Base-by-base conservation (phyloP, 441 rosid species). In the Hura crepitans region DNA sequence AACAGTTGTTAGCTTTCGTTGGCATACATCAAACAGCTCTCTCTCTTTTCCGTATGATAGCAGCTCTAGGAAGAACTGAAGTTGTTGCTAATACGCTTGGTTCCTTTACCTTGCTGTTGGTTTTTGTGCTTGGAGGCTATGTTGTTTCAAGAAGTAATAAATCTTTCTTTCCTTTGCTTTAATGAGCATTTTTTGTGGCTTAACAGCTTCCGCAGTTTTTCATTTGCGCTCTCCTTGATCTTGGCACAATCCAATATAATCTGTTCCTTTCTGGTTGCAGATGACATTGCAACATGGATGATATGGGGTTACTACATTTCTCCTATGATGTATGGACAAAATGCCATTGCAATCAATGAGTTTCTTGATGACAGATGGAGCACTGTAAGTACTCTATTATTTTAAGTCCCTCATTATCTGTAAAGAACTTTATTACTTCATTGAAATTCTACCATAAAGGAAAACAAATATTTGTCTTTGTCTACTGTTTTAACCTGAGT, bases 271-370 rank as follows among this genome's bases (percentile, higher is more conserved):
- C 31, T 23, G 9, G 62, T 1, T 72, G 39, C 81, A 93, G 97
- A 88, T 77, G 91, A 91, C 75, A 84, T 91, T 60, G 71, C 76
- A 1, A 68, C 89, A 17, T 89, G 90, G 90, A 73, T 93, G 91
- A 81, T 80, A 60, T 89, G 97, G 98, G 96, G 88, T 25, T 91
- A 88, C 76, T 93, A 84, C 64, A 17, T 68, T 53, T 89, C 97
- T 49, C 98, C 97, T 42, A 88, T 91, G 95, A 91, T 90, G 87
- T 94, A 94, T 66, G 97, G 98, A 59, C 97, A 91, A 63, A 89
- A 88, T 78, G 97, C 97, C 71, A 84, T 93, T 74, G 87, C 78
- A 67, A 81, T 93, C 79, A 94, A 94, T 46, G 98, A 91, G 66
- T 91, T 94, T 77, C 86, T 94, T 39, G 92, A 87, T 22, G 64